phyloP scores from a whole-genome alignment of 129 eudicot species.

The Gnaphalium uliginosum region DNA sequence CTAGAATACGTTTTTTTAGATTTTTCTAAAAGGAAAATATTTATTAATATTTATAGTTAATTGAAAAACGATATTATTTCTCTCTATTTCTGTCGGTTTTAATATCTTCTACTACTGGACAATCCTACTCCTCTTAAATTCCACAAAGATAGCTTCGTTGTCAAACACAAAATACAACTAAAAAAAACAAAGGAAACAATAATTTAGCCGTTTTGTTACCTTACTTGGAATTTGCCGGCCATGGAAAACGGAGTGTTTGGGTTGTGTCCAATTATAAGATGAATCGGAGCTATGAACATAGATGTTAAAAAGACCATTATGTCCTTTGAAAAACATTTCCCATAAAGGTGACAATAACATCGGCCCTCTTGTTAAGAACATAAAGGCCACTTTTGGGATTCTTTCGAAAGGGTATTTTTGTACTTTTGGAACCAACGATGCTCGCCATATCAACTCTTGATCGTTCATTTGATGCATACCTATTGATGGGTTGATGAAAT shows the following conservation, averaged over 20 bases:
- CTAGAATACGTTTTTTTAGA: background rate
- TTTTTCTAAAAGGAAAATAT: background rate
- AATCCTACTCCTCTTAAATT: constrained; percentile 10
- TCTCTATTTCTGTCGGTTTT: constrained; percentile 13
- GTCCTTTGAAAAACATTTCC: constrained; percentile 54
- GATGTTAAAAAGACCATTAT: constrained; percentile 46
- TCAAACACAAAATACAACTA: background rate
- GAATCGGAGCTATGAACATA: constrained; percentile 45
- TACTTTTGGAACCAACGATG: constrained; percentile 53
- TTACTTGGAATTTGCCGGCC: constrained; percentile 55
- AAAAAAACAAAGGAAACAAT: background rate
- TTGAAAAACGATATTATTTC: no score
- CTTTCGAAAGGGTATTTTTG: constrained; percentile 34
- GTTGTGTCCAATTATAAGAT: constrained; percentile 27
- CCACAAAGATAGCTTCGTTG: constrained; percentile 4
- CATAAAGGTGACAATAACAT: constrained; percentile 55
- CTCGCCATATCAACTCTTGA: constrained; percentile 52
- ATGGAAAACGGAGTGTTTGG: constrained; percentile 43
- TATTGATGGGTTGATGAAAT: constrained; percentile 27
- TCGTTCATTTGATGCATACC: constrained; percentile 47
- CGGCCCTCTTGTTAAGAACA: constrained; percentile 56
- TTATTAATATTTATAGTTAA: no score
- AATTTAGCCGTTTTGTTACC: constrained; percentile 31
- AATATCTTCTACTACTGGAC: background rate
- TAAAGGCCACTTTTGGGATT: constrained; percentile 55